Base-by-base conservation (phyloP, 2,329 filamentous ascomycete species). In the Curvularia sp. region DNA sequence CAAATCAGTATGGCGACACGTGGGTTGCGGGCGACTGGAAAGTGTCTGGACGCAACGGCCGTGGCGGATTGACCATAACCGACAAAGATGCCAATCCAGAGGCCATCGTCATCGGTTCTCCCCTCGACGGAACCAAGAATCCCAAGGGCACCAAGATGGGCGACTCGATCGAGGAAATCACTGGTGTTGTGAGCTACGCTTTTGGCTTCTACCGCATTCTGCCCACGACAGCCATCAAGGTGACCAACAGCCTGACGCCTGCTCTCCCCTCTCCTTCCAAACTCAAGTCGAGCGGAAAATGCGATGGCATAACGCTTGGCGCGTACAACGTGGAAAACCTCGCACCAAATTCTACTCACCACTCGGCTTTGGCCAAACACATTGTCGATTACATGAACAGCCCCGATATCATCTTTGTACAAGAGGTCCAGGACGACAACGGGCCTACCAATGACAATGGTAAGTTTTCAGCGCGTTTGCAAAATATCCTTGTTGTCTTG, bases 261-360 rank as follows among this genome's bases (percentile, higher is more conserved):
- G 73, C 76, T 6, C 71, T 84, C 8, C 81, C 83, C 10, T 78
- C 81, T 0, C 74, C 85, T 0, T 83, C 84, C 3, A 80, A 79
- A 18, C 81, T 91, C 34, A 72, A 74, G 25, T 86, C 86, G 64
- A 79, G 77, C 25, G 83, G 84, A 1, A 79, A 79, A 56, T 91
- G 89, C 77, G 79, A 79, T 2, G 86, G 83, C 41, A 76, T 91
- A 58, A 89, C 87, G 1, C 74, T 90, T 23, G 87, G 84, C 49
- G 82, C 83, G 59, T 91, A 91, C 81, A 91, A 91, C 73, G 82
- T 90, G 30, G 87, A 90, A 74, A 91, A 91, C 74, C 80, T 91
- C 15, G 77, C 81, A 7, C 84, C 88, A 0, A 80, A 78, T 32
- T 85, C 84, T 0, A 64, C 80, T 1, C 84, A 87, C 62, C 78